Percentiles rank a stretch among this genome's conserved stretches.
phyloP scores from a whole-genome alignment of 2,329 filamentous ascomycete genomes.

The Fusarium proliferatum region DNA sequence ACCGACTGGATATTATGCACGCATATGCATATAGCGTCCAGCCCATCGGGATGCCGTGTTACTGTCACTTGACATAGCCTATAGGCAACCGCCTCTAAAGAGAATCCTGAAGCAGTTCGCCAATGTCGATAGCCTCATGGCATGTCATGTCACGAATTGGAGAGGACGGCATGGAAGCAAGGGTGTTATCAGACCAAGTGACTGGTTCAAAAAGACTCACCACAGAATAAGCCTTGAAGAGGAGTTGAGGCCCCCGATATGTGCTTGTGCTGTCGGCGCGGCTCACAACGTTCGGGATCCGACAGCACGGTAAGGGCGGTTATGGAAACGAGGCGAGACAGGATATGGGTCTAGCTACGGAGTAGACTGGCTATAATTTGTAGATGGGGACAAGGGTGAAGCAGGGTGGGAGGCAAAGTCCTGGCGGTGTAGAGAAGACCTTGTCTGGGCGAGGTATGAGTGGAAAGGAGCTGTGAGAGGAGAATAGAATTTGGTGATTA shows the following conservation, averaged over 20 bases:
- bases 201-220: background rate
- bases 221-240: background rate
- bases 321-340: conserved; percentile 12
- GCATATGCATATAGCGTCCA: background rate
- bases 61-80: background rate
- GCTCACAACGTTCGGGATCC: conserved; percentile 16
- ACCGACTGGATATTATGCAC: conserved; percentile 15
- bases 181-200: background rate
- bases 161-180: background rate
- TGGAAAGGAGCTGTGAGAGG: background rate
- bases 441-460: background rate
- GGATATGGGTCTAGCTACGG: background rate
- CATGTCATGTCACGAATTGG: background rate
- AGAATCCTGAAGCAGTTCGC: background rate
- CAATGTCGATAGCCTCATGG: conserved; percentile 16
- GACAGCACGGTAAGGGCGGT: conserved; percentile 12
- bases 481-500: background rate
- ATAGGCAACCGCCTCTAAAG: background rate
- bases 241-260: conserved; percentile 4
- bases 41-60: conserved; percentile 25
- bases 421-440: background rate
- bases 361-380: background rate
- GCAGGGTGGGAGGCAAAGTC: background rate
- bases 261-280: background rate
- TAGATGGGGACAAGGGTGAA: background rate